Evolutionary conservation across 2,329 filamentous ascomycete genomes (phyloP).

Genomic region (Leptographium lundbergii): DNA sequence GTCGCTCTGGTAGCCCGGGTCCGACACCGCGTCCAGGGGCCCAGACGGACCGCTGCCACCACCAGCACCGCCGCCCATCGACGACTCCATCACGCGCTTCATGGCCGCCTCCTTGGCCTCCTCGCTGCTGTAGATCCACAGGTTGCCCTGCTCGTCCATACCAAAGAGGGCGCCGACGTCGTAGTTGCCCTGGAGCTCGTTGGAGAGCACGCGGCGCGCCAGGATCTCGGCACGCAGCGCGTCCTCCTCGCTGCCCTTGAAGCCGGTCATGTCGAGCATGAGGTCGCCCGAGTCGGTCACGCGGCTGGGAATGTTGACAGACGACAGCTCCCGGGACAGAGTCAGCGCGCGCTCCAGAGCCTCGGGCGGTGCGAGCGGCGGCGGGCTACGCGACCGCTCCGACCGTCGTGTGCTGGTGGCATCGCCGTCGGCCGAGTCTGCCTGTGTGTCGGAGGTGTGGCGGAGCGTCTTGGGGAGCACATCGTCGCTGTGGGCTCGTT

Average conservation of each 20-base stretch:
- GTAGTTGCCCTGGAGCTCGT: slow-evolving; percentile 89
- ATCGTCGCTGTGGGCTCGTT: slow-evolving; percentile 42
- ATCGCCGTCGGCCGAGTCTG: slow-evolving; percentile 22
- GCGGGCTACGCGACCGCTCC: slow-evolving; percentile 62
- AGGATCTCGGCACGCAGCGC: slow-evolving; percentile 85
- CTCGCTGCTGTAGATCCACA: slow-evolving; percentile 99
- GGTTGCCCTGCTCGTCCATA: slow-evolving; percentile 86
- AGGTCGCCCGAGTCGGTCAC: slow-evolving; percentile 89
- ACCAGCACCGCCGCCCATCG: slow-evolving; percentile 17
- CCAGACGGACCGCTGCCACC: slow-evolving; percentile 31
- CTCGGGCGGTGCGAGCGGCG: slow-evolving; percentile 56
- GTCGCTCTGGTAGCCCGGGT: slow-evolving; percentile 93
- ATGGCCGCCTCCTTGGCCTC: slow-evolving; percentile 85
- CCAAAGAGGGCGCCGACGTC: slow-evolving; percentile 93
- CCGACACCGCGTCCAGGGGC: slow-evolving; percentile 71
- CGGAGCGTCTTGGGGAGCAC: slow-evolving; percentile 36
- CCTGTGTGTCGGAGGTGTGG: slow-evolving; percentile 18
- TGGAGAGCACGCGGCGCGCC: slow-evolving; percentile 79
- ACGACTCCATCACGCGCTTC: slow-evolving; percentile 45
- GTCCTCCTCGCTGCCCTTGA: slow-evolving; percentile 89
- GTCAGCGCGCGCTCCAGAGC: slow-evolving; percentile 73
- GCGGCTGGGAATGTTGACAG: slow-evolving; percentile 82
- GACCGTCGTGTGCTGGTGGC: slow-evolving; percentile 28
- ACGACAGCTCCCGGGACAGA: slow-evolving; percentile 75
- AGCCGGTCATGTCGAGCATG: slow-evolving; percentile 96